These are phyloP conservation scores for Stereocaulon alpinum DNA, from an alignment of 495 filamentous ascomycete genomes.

Conservation along the genomic window DNA sequence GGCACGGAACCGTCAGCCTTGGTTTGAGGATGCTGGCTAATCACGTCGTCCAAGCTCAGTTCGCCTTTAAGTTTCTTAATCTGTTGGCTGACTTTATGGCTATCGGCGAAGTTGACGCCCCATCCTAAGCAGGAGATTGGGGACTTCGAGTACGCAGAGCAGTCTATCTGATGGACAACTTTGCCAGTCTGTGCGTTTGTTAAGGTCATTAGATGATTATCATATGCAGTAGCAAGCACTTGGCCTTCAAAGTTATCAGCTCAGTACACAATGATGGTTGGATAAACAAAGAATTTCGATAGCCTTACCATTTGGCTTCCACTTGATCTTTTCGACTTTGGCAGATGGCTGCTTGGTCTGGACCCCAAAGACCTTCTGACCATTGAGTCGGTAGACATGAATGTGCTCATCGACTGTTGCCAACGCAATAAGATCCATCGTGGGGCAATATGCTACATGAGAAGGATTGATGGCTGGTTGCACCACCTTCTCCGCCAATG, in stretches of 20 bases:
- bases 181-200: conserved; percentile 68
- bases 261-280: neutral
- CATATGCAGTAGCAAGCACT: conserved; percentile 68
- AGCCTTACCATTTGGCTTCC: conserved; percentile 67
- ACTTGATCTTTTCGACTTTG: conserved; percentile 47
- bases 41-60: conserved; percentile 34
- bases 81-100: conserved; percentile 35
- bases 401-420: conserved; percentile 56
- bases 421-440: conserved; percentile 68
- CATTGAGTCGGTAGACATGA: conserved; percentile 56
- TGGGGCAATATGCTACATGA: conserved; percentile 64
- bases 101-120: conserved; percentile 57
- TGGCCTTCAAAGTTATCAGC: conserved; percentile 39
- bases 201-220: conserved; percentile 57
- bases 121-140: conserved; percentile 61
- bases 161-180: conserved; percentile 57
- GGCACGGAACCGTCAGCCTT: conserved; percentile 25
- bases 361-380: conserved; percentile 56
- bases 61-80: conserved; percentile 34
- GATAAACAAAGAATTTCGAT: conserved; percentile 7
- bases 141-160: conserved; percentile 29
- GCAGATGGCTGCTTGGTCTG: conserved; percentile 34
- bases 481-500: conserved; percentile 45
- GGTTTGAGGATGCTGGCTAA: conserved; percentile 23
- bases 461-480: conserved; percentile 44